Base-by-base conservation (phyloP, 1,284 basidiomycete genomes). In the Marasmius fiardii region DNA sequence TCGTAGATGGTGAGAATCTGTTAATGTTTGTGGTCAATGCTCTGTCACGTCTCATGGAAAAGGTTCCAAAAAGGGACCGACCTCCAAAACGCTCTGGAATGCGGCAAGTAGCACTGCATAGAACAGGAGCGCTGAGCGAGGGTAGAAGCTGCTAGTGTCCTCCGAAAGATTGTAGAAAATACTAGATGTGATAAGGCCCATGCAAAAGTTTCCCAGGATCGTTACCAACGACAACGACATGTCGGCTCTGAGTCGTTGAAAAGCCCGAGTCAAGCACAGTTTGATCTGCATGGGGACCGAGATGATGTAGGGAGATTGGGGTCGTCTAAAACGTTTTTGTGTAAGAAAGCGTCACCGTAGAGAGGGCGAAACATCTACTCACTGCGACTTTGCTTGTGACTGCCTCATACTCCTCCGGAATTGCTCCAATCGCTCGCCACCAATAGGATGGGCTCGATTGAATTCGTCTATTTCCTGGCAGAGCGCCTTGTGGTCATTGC, bases 191-290 rank as follows among this genome's bases (percentile, higher is more conserved):
- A 80, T 73, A 23, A 79, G 55, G 16, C 70, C 69, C 61, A 63
- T 61, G 23, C 61, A 44, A 24, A 63, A 61, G 48, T 58, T 55
- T 4, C 57, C 57, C 20, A 58, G 41, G 18, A 53, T 41, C 11
- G 45, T 35, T n/a, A 53, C 52, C 43, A 58, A 64, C 45, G 65
- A 66, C n/a, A 61, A 56, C 8, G 62, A 59, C 35, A 65, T 59
- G 53, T 78, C 77, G 10, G 84, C 85, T 41, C 70, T 67, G 20
- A 82, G 66, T 62, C 88, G 82, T 67, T 83, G 81, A 39, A 76
- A 65, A 18, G 84, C 74, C 45, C 86, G 74, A 11, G 67, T 63
- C 70, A 85, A 79, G 60, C 83, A 77, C 11, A 82, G 73, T 4
- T 77, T 68, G 18, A 80, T 73, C 65, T 88, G 86, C 75, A 80